A percentile compares a stretch with the other conserved stretches of the same genome.
These are phyloP conservation scores for Monascus ruber DNA, from an alignment of 2,329 filamentous ascomycete genomes.

Conservation along the genomic window DNA sequence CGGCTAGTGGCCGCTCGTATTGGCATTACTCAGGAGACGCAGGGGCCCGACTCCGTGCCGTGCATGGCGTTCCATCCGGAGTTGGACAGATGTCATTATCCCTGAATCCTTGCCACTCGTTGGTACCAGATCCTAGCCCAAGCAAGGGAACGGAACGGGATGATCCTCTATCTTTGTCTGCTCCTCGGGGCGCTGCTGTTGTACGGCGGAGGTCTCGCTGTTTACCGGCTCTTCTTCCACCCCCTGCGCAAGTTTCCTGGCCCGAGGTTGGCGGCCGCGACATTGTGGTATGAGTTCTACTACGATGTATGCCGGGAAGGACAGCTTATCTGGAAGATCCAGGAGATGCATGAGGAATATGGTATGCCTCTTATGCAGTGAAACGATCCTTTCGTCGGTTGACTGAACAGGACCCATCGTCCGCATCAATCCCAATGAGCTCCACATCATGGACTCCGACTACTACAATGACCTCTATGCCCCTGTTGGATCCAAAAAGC, in stretches of 20 bases:
- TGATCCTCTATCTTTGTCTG: too few species aligned
- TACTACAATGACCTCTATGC: constrained; percentile 25
- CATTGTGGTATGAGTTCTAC: constrained; percentile 23
- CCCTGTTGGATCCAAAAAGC: constrained; percentile 9
- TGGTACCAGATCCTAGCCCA: too few species aligned
- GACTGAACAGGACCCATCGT: constrained; percentile 18
- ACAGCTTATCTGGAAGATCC: constrained; percentile 21
- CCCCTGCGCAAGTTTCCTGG: constrained; percentile 22
- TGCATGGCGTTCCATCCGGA: too few species aligned
- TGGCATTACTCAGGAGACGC: too few species aligned
- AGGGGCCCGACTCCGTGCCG: too few species aligned
- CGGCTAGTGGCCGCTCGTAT: too few species aligned
- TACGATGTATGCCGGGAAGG: constrained; percentile 22
- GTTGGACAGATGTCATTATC: too few species aligned
- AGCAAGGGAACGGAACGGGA: too few species aligned
- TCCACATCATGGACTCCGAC: constrained; percentile 23
- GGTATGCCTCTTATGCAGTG: constrained; percentile 9
- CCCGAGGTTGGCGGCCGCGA: constrained; percentile 20
- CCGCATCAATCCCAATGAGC: constrained; percentile 21
- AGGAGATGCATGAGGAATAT: constrained; percentile 23
- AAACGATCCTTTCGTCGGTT: neutral
- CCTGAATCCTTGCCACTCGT: too few species aligned
- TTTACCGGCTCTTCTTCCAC: constrained; percentile 23
- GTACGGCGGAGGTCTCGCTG: neutral
- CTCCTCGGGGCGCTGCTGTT: neutral